These are phyloP conservation scores for Monilinia fructigena DNA, from an alignment of 2,329 filamentous ascomycete species.

Conservation along the genomic window DNA sequence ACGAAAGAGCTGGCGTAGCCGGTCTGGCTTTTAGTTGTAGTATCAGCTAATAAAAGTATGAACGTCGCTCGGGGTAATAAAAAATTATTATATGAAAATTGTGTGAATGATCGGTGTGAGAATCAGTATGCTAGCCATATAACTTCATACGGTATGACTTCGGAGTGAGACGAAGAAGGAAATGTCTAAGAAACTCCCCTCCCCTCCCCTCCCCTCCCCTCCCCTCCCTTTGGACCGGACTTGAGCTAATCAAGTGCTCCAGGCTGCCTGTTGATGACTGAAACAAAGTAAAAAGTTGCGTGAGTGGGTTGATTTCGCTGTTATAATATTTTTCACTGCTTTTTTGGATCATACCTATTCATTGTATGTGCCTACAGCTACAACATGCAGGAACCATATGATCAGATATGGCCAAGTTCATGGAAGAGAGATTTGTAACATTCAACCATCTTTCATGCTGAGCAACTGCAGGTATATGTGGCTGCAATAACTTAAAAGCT, in stretches of 20 bases:
- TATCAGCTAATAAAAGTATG: background rate
- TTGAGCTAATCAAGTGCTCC: background rate
- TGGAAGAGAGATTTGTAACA: slow-evolving; percentile 1
- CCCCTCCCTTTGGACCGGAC: background rate
- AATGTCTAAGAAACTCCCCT: background rate
- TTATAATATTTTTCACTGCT: no score
- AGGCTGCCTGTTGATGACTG: background rate
- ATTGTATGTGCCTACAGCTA: background rate
- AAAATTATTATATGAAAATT: background rate
- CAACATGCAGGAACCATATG: slow-evolving; percentile 17
- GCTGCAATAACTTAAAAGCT: background rate
- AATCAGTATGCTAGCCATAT: background rate
- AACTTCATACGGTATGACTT: background rate
- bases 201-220: no score
- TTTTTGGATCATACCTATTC: background rate
- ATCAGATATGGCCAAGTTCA: slow-evolving; percentile 9
- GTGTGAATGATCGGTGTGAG: background rate
- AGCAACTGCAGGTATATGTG: background rate
- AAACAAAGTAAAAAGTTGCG: background rate
- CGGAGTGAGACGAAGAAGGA: background rate
- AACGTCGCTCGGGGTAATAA: background rate
- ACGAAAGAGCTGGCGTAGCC: background rate
- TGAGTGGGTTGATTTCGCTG: background rate
- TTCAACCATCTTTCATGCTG: slow-evolving; percentile 7
- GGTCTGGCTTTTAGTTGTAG: background rate